These are phyloP conservation scores for Parachlorella kessleri DNA, from an alignment of 139 green algal species.

Conservation along the genomic window DNA sequence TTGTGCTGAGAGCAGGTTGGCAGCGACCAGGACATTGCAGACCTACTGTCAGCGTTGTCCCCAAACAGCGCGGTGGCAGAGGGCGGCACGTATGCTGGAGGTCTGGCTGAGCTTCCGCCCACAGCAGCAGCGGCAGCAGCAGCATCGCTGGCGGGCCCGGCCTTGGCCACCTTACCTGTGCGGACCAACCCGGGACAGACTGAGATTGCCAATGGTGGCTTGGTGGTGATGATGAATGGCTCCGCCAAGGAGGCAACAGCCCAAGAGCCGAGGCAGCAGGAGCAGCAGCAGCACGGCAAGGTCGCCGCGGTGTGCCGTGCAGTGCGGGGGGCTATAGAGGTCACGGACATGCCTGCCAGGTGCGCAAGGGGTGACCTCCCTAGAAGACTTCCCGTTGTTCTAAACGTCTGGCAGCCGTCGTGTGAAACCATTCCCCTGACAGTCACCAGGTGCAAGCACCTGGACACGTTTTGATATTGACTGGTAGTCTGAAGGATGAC, in stretches of 20 bases:
- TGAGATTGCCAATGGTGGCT: too few relatives aligned
- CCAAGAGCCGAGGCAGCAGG: neutral
- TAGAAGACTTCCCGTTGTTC: too few relatives aligned
- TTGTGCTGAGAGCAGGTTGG: too few relatives aligned
- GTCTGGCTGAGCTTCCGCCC: slow-evolving; percentile 19
- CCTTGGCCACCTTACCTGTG: neutral
- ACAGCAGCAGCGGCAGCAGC: neutral
- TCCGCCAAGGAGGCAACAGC: neutral
- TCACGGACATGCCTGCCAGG: neutral
- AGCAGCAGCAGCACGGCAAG: slow-evolving; percentile 28
- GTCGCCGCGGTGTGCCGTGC: slow-evolving; percentile 42
- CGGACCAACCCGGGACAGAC: too few relatives aligned
- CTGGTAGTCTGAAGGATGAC: too few relatives aligned
- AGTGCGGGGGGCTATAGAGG: slow-evolving; percentile 41
- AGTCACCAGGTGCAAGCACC: too few relatives aligned
- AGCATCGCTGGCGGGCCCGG: neutral
- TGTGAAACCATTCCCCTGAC: too few relatives aligned
- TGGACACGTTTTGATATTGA: too few relatives aligned
- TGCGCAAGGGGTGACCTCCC: too few relatives aligned
- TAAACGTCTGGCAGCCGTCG: too few relatives aligned
- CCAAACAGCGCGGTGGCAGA: slow-evolving; percentile 43
- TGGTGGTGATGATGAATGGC: too few relatives aligned
- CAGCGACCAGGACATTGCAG: slow-evolving; percentile 66
- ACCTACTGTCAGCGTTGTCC: slow-evolving; percentile 77
- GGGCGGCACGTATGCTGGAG: slow-evolving; percentile 70